Conservation (phyloP, 2,329 filamentous ascomycete genomes). For the Exophiala oligosperma region DNA sequence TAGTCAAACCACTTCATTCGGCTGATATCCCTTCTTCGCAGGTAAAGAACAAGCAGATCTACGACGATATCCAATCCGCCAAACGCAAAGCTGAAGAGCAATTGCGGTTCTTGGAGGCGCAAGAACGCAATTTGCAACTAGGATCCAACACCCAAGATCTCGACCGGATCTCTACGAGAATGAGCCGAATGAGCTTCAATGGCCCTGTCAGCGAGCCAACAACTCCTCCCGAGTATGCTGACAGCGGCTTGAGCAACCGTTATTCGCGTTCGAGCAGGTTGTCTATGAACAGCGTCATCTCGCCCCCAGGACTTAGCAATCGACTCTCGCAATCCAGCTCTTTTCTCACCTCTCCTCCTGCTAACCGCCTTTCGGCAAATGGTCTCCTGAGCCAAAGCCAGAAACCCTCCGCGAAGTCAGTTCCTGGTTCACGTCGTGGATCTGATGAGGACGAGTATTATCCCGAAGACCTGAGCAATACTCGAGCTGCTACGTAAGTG, state of each 20-base stretch:
- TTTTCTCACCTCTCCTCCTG: slow-evolving; percentile 75
- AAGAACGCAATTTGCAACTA: slow-evolving; percentile 61
- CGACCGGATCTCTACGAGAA: slow-evolving; percentile 72
- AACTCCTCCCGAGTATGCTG: slow-evolving; percentile 89
- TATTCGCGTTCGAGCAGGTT: slow-evolving; percentile 85
- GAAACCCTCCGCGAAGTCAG: slow-evolving; percentile 75
- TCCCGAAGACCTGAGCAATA: slow-evolving; percentile 59
- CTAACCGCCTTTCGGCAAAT: slow-evolving; percentile 57
- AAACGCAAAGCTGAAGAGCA: slow-evolving; percentile 87
- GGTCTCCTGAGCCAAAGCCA: slow-evolving; percentile 39
- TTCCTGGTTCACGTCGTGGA: slow-evolving; percentile 82
- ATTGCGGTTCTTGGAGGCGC: slow-evolving; percentile 76
- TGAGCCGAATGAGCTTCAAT: slow-evolving; percentile 45
- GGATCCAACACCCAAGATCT: slow-evolving; percentile 76
- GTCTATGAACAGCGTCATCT: slow-evolving; percentile 83
- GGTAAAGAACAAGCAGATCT: slow-evolving; percentile 90
- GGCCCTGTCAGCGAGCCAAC: slow-evolving; percentile 90
- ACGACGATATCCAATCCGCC: slow-evolving; percentile 86
- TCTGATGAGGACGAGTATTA: slow-evolving; percentile 87
- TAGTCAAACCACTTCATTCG: slow-evolving; percentile 47
- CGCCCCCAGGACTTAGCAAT: slow-evolving; percentile 72
- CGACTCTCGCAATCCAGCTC: slow-evolving; percentile 75
- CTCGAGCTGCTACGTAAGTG: slow-evolving; percentile 79
- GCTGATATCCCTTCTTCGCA: slow-evolving; percentile 44
- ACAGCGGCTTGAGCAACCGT: slow-evolving; percentile 74